phyloP scores from a whole-genome alignment of 2,329 filamentous ascomycete species.

The Stachybotrys elegans region DNA sequence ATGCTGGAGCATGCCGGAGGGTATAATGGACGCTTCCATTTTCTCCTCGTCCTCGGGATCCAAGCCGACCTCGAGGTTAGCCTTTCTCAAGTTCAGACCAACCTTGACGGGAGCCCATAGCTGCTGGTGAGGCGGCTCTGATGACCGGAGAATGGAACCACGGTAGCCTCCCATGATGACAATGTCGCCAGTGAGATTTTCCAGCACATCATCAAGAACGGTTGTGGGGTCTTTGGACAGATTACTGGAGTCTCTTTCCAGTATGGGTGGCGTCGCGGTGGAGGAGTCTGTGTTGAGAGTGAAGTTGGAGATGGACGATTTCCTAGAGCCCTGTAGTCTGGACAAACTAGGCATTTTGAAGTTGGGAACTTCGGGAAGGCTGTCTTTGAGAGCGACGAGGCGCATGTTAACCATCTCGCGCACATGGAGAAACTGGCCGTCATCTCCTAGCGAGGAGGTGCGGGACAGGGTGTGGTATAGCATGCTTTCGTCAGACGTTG shows the following conservation, averaged over 20 bases:
- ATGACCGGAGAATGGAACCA: constrained; percentile 82
- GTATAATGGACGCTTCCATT: constrained; percentile 78
- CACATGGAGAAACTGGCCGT: constrained; percentile 73
- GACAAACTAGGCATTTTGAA: constrained; percentile 65
- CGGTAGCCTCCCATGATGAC: constrained; percentile 88
- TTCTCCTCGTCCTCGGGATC: constrained; percentile 75
- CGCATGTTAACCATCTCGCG: constrained; percentile 83
- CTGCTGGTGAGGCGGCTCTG: constrained; percentile 76
- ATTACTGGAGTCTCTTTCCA: constrained; percentile 9
- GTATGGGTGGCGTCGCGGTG: constrained; percentile 19
- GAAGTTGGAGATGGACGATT: constrained; percentile 26
- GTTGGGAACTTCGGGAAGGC: constrained; percentile 71
- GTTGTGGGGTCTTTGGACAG: constrained; percentile 17
- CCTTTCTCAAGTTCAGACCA: constrained; percentile 84
- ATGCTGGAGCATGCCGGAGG: constrained; percentile 84
- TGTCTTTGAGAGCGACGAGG: constrained; percentile 86
- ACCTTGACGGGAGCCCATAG: constrained; percentile 94
- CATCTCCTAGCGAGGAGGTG: constrained; percentile 79
- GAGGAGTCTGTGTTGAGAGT: constrained; percentile 23
- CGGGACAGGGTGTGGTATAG: constrained; percentile 71
- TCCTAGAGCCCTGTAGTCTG: constrained; percentile 36
- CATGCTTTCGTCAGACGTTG: constrained; percentile 63
- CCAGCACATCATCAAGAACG: constrained; percentile 51
- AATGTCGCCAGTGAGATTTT: constrained; percentile 73
- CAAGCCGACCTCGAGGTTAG: constrained; percentile 83